Conservation (phyloP, 2,329 filamentous ascomycete genomes). For the Monilinia fructicola region DNA sequence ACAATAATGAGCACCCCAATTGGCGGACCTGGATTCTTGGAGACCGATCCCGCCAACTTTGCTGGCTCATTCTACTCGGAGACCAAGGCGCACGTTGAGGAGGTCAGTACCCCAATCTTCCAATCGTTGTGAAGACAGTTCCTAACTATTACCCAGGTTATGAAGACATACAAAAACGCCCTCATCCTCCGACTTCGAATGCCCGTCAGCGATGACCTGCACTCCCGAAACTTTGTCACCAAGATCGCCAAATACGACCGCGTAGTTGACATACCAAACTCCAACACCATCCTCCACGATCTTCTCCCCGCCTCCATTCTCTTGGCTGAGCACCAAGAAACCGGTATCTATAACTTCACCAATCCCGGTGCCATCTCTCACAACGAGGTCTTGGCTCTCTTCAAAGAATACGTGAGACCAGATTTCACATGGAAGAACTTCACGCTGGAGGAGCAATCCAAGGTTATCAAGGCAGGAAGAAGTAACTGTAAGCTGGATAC, state of each 20-base stretch:
- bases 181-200: conserved; percentile 67
- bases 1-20: conserved; percentile 60
- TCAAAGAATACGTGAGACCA: conserved; percentile 63
- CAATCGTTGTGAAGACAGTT: neutral
- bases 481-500: conserved; percentile 66
- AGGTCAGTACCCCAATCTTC: conserved; percentile 45
- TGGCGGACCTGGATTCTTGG: conserved; percentile 58
- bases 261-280: conserved; percentile 68
- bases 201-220: conserved; percentile 67
- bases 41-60: conserved; percentile 65
- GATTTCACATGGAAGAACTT: conserved; percentile 65
- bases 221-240: conserved; percentile 66
- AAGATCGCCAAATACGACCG: conserved; percentile 65
- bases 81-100: conserved; percentile 65
- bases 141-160: conserved; percentile 47
- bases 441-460: conserved; percentile 62
- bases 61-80: conserved; percentile 66
- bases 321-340: conserved; percentile 60
- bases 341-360: conserved; percentile 68
- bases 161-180: conserved; percentile 60
- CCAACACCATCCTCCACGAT: conserved; percentile 64
- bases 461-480: conserved; percentile 65
- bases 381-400: conserved; percentile 64
- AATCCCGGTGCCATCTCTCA: conserved; percentile 71
- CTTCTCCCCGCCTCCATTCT: conserved; percentile 61